Percentiles rank a stretch among this genome's conserved stretches.
These are phyloP conservation scores for Hygrocybe punicea DNA, from an alignment of 768 basidiomycete genomes.

Conservation along the genomic window DNA sequence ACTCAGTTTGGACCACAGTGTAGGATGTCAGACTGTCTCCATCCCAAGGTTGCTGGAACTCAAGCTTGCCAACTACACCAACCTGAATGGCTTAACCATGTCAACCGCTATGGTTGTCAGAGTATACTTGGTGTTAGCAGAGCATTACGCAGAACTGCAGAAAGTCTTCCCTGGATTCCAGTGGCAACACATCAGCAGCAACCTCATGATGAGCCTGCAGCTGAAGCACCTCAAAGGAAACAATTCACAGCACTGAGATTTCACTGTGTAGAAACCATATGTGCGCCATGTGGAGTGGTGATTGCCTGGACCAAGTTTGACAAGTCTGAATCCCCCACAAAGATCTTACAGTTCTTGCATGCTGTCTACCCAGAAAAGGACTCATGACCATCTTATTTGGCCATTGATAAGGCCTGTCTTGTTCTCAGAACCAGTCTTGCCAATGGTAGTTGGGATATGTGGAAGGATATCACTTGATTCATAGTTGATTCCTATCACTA, in stretches of 20 bases:
- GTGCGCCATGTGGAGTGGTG: neutral
- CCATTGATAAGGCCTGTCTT: neutral
- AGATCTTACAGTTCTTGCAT: conserved; percentile 17
- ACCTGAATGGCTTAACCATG: neutral
- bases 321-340: conserved; percentile 25
- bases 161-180: conserved; percentile 3
- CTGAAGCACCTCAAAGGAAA: conserved; percentile 11
- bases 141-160: neutral
- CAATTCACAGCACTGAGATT: conserved; percentile 1
- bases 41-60: neutral
- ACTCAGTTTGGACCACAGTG: neutral
- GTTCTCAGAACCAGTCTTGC: conserved; percentile 8
- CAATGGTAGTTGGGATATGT: conserved; percentile 9
- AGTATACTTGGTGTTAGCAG: neutral
- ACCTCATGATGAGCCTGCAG: conserved; percentile 12
- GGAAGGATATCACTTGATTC: conserved; percentile 16
- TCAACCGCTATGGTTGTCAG: neutral
- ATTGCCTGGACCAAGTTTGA: conserved; percentile 31
- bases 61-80: conserved; percentile 7
- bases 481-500: conserved; percentile 28
- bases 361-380: conserved; percentile 18
- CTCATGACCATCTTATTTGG: conserved; percentile 22
- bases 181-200: neutral
- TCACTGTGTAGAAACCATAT: conserved; percentile 9
- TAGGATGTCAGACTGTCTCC: conserved; percentile 5